Evolutionary conservation across 73 alveolate genomes (phyloP), one percentile per base, ranked within the genome.

Genomic region (Symbiodinium pilosum): DNA sequence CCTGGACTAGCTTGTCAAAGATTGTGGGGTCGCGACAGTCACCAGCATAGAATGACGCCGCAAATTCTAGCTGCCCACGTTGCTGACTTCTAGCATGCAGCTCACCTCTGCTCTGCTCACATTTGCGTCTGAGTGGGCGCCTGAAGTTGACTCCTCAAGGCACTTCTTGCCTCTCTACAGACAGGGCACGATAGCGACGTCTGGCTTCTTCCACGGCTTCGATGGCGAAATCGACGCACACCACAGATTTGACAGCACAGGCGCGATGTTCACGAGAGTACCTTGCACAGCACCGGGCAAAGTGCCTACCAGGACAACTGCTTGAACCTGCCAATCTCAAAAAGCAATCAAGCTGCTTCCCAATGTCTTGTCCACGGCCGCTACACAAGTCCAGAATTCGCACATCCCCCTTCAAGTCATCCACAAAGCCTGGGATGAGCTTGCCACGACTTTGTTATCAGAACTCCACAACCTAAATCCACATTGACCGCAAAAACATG

Each of bases 341-440:
- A n/a, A n/a, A n/a, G 59, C 59, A 14, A 47, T 47, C 97, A 30
- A 71, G 88, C 30, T 1, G 81, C 97, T 91, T 91, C 32, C 2
- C 54, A 30, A 91, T 20, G 52, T 91, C 97, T 47, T 91, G 97
- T 11, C 97, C 97, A 4, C 97, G 88, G 28, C 97, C 97, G 36
- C 88, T 42, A 40, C 73, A 85, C 56, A 91, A 36, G 38, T 91
- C 97, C 88, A 91, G 52, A 28, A 91, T 40, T 3, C 56, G 52
- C 36, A 91, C 43, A 9, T 71, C 77, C 11, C 97, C 97, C 40
- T 30, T 38, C 97, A 91, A 69, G 75, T 86, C 97, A 40, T 91
- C 97, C 97, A 91, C 6, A 32, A 91, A 91, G 52, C 97, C 97
- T 91, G 7, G 38, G 52, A 21, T 7, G 47, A 12, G n/a, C n/a